Base-by-base conservation (phyloP, 192 early-diverging fungal genomes). In the Podochytrium sp. region DNA sequence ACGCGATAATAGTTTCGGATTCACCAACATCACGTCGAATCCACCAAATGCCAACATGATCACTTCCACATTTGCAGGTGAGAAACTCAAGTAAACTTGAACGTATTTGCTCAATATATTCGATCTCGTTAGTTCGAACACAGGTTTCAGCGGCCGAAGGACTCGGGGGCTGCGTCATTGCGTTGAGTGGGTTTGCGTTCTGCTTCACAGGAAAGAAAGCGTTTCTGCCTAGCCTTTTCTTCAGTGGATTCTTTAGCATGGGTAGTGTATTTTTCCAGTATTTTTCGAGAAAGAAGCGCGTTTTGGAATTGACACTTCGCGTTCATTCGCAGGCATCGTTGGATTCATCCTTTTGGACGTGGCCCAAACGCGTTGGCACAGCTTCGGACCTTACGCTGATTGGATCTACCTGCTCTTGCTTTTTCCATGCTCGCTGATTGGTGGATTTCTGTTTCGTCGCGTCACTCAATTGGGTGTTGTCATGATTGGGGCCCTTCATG, bases 151-250 rank as follows among this genome's bases (percentile, higher is more conserved):
- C 73, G 3, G 73, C 73, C 4, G 38, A 30, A 58, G 74, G 62
- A 6, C 52, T 75, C 1, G 62, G 29, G 6, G 74, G 62, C 7
- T 32, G 33, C 1, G 58, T 75, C 20, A 18, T 75, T 12, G 20
- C 20, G 5, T 2, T 47, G 0, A 5, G 53, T 30, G 74, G 74
- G 1, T 75, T 75, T 40, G n/a, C 53, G 1, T 75, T 40, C 29
- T 67, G 64, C 20, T 75, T 65, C 55, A 64, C 56, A 30, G 74
- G 74, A 50, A 75, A 65, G 40, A 42, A 52, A 29, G 61, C 64
- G 33, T 75, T 29, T 58, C 39, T 66, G 3, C 74, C 74, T 5
- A 40, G 52, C 2, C 23, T 75, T 16, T 75, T 67, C 42, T 57
- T 65, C 7, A 53, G 47, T 27, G 74, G 74, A 39, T 67, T 75